Base-by-base conservation (phyloP, 2,329 filamentous ascomycete genomes). In the Trichophyton equinum region DNA sequence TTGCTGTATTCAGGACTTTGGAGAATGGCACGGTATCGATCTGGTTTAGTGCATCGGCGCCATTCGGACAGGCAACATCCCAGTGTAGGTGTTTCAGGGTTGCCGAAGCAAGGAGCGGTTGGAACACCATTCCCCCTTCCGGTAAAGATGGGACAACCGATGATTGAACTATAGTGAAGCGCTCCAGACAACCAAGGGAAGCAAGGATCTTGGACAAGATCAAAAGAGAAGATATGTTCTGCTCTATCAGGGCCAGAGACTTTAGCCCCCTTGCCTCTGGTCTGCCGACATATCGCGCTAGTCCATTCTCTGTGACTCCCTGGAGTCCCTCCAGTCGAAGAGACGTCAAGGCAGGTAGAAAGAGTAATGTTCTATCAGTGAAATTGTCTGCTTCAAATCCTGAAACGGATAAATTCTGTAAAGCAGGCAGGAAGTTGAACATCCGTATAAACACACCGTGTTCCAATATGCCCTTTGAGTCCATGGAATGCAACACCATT, bases 1-100 rank as follows among this genome's bases (percentile, higher is more conserved):
- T 69, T 57, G 65, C 64, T 20, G 70, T 68, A 59, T 68, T 71
- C 0, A 68, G 67, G 5, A 70, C 66, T 38, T 71, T 71, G 8
- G 70, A 67, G 61, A 75, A 75, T 3, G 74, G 73, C 38, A 69
- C 66, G 18, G 67, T 71, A 59, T 75, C 73, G n/a, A 74, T 65
- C 60, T 70, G 69, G 49, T 69, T 72, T 40, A 75, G 69, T 9
- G 72, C 71, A 36, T 70, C 69, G 40, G 66, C 67, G 15, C 72
- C 68, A 53, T 75, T 70, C 13, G 73, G 73, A 57, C 74, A 72
- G 3, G 72, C 71, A 40, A 78, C 68, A 65, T 84, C 82, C 81
- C 82, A 84, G 66, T 85, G 82, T 2, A 85, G 69, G 63, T 76
- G 77, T 60, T 73, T 72, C 9, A 85, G 71, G n/a, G 70, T 76